Evolutionary conservation across 106 monocot species (phyloP).

Genomic region (Triglochin maritima): DNA sequence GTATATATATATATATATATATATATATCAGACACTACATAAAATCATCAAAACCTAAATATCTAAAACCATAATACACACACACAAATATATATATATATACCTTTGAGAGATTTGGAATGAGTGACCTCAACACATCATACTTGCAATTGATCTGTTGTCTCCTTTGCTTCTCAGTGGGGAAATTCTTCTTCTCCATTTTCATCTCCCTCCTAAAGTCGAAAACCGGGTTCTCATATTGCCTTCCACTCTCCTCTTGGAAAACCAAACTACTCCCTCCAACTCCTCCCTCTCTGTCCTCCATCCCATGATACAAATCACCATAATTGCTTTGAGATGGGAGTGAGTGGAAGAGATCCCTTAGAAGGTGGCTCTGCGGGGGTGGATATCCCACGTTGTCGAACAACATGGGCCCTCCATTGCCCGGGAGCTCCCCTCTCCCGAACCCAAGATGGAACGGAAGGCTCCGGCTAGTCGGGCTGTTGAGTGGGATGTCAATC

Average conservation of each 20-base stretch:
- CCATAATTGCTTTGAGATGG: slow-evolving; percentile 48
- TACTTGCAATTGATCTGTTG: slow-evolving; percentile 70
- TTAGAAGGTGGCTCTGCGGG: slow-evolving; percentile 39
- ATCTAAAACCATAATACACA: neutral
- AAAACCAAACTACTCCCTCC: slow-evolving; percentile 19
- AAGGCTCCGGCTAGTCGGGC: neutral
- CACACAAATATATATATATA: neutral
- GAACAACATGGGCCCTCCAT: slow-evolving; percentile 15
- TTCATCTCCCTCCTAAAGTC: slow-evolving; percentile 42
- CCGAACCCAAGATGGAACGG: slow-evolving; percentile 11
- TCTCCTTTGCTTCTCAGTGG: slow-evolving; percentile 70
- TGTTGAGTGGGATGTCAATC: neutral
- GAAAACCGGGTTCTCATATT: slow-evolving; percentile 32
- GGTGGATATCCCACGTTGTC: slow-evolving; percentile 22
- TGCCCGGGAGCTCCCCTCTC: slow-evolving; percentile 7
- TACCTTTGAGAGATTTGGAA: slow-evolving; percentile 89
- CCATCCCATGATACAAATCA: slow-evolving; percentile 41
- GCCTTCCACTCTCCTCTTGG: slow-evolving; percentile 33
- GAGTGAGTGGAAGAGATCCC: slow-evolving; percentile 57
- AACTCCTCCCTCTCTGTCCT: slow-evolving; percentile 44
- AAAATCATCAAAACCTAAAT: neutral
- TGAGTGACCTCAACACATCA: slow-evolving; percentile 45
- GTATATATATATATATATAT: too few species aligned
- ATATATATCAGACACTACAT: neutral
- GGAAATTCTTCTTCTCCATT: slow-evolving; percentile 32